phyloP scores from a whole-genome alignment of 2,329 filamentous ascomycete genomes.

The Penicillium concentricum region DNA sequence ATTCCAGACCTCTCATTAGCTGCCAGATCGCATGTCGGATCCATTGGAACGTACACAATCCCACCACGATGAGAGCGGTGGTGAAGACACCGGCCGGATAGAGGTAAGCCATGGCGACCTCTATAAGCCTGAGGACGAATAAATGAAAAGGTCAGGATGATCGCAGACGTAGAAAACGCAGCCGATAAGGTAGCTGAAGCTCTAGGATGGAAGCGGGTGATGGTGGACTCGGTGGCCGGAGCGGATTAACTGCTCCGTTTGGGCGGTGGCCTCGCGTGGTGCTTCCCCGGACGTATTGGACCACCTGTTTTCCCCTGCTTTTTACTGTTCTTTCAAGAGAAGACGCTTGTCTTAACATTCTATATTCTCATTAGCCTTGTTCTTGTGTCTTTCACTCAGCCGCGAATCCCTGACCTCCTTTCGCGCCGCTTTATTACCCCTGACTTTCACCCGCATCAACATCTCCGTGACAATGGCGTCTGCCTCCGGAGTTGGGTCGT shows the following conservation, averaged over 20 bases:
- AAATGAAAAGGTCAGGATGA: slow-evolving; percentile 17
- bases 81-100: slow-evolving; percentile 59
- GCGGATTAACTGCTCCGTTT: slow-evolving; percentile 32
- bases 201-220: slow-evolving; percentile 15
- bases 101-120: slow-evolving; percentile 69
- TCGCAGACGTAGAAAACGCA: slow-evolving; percentile 14
- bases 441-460: slow-evolving; percentile 27
- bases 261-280: slow-evolving; percentile 18
- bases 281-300: slow-evolving; percentile 28
- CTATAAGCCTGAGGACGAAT: slow-evolving; percentile 24
- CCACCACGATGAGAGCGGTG: slow-evolving; percentile 69
- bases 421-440: slow-evolving; percentile 25
- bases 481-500: slow-evolving; percentile 73
- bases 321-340: not conserved
- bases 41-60: slow-evolving; percentile 64
- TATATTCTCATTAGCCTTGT: not conserved
- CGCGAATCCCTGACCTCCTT: not conserved
- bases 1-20: slow-evolving; percentile 21
- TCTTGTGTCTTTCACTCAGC: not conserved
- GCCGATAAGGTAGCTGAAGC: slow-evolving; percentile 22
- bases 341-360: slow-evolving; percentile 1
- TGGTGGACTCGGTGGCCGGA: slow-evolving; percentile 28
- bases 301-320: slow-evolving; percentile 4
- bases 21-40: slow-evolving; percentile 12
- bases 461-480: slow-evolving; percentile 64